Evolutionary conservation across 768 basidiomycete genomes (phyloP), one percentile per base, ranked within the genome.

Genomic region (Suillus hirtellus): DNA sequence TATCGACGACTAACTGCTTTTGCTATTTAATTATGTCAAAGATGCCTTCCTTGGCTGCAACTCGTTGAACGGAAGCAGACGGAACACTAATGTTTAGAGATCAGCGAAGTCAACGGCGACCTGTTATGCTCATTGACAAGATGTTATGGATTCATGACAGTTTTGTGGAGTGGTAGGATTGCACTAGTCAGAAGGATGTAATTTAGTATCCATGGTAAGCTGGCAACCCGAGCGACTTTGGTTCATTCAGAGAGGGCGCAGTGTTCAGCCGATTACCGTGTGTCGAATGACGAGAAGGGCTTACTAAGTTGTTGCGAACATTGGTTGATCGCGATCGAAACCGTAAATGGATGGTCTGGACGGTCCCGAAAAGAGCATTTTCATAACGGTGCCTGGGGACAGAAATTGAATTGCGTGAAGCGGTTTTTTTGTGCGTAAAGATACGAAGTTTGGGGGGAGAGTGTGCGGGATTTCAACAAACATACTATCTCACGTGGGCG

Each of bases 291-390:
- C 62, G 69, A 35, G 55, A 50, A 65, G 69, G 66, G 65, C 68
- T 65, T 54, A 21, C 54, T 2, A 56, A 17, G 15, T 56, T 56
- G 38, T 58, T 15, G 55, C 24, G 59, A 34, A 37, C 35, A 58
- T 59, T 61, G 37, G 65, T 66, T 71, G 69, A 73, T 73, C 70
- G 70, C 69, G 60, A 61, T 61, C 62, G 44, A 47, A 47, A 65
- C 67, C 66, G 64, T 46, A 66, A 68, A 65, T 69, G 67, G 72
- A 62, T 67, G 68, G 69, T 66, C 68, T 70, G 59, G 64, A 69
- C 74, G 74, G 74, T 65, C 72, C 74, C 74, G 74, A 75, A 73
- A 75, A 72, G 55, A 59, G 73, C 37, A 60, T 24, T 40, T 50
- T 54, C 60, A 53, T 61, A 54, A 61, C 7, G 21, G 75, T 76